phyloP scores from a whole-genome alignment of 352 stramenopile species.

The Phytopythium vexans region DNA sequence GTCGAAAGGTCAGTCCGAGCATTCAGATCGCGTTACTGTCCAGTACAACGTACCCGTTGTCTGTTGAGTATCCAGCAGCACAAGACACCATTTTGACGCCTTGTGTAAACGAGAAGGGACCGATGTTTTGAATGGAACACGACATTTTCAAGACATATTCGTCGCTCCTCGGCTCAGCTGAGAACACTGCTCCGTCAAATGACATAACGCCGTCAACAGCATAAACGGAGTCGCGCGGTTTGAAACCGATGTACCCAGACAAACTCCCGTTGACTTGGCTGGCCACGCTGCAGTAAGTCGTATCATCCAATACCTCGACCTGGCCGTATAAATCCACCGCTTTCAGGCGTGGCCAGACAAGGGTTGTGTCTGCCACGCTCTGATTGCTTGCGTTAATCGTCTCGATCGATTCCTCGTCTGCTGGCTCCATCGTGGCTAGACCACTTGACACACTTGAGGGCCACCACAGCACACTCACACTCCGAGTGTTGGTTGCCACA shows the following conservation, averaged over 20 bases:
- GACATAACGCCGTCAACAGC: conserved; percentile 33
- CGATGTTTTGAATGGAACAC: conserved; percentile 33
- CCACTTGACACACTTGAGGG: conserved; percentile 40
- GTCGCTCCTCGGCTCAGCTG: conserved; percentile 14
- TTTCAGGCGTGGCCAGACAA: conserved; percentile 56
- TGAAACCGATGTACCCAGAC: conserved; percentile 23
- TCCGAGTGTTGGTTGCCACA: conserved; percentile 54
- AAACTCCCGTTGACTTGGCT: conserved; percentile 11
- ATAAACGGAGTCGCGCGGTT: conserved; percentile 19
- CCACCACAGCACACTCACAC: conserved; percentile 60
- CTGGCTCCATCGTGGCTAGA: conserved; percentile 27
- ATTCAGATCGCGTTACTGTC: too few species aligned
- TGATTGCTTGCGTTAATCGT: conserved; percentile 16
- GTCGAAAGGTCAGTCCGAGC: too few species aligned
- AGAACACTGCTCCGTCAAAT: conserved; percentile 35
- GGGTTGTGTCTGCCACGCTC: conserved; percentile 19
- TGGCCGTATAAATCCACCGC: conserved; percentile 59
- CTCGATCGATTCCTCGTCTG: conserved; percentile 51
- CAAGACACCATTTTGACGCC: conserved; percentile 36
- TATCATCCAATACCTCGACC: conserved; percentile 52
- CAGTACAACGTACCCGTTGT: conserved; percentile 23
- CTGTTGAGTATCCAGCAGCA: conserved; percentile 38
- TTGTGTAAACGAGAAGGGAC: conserved; percentile 25
- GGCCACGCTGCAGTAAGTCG: conserved; percentile 34
- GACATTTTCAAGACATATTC: conserved; percentile 41